A percentile compares a stretch with the other conserved stretches of the same genome.
phyloP scores from a whole-genome alignment of 768 basidiomycete species.

The Leccinum aurantiacum region DNA sequence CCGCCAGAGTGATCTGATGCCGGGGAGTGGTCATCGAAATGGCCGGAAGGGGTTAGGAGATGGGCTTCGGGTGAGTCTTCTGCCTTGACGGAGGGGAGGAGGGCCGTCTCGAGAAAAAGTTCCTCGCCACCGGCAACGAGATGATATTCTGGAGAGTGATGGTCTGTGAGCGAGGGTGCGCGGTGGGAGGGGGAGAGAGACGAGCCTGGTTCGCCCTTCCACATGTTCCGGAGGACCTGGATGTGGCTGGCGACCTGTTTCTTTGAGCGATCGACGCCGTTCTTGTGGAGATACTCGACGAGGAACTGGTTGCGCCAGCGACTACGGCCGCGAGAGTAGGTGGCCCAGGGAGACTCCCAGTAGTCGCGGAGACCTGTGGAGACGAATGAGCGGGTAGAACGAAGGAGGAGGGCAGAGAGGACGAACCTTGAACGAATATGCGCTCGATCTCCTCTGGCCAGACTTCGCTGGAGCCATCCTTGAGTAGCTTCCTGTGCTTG shows the following conservation, averaged over 20 bases:
- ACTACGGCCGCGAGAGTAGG: constrained; percentile 74
- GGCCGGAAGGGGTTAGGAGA: constrained; percentile 40
- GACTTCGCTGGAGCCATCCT: constrained; percentile 75
- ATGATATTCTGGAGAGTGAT: constrained; percentile 55
- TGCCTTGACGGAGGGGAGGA: constrained; percentile 53
- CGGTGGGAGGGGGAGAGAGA: neutral
- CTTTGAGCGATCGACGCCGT: constrained; percentile 72
- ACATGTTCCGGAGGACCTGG: constrained; percentile 83
- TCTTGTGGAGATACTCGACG: constrained; percentile 73
- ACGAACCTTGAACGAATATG: constrained; percentile 71
- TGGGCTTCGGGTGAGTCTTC: constrained; percentile 51
- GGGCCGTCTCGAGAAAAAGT: constrained; percentile 49
- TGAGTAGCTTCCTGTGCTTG: constrained; percentile 82
- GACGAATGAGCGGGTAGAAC: constrained; percentile 4
- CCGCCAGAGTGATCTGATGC: constrained; percentile 32
- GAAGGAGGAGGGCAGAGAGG: neutral
- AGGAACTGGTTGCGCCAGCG: constrained; percentile 85
- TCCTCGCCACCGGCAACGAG: constrained; percentile 83
- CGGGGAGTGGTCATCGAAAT: constrained; percentile 34
- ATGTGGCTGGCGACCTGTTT: constrained; percentile 91
- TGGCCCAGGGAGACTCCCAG: constrained; percentile 80
- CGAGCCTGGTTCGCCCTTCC: constrained; percentile 78
- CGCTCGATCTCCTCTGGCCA: constrained; percentile 81
- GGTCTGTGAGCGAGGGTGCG: constrained; percentile 1
- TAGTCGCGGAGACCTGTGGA: constrained; percentile 67